Conservation (phyloP, 805 yeast species). For the Monosporozyma servazzii region DNA sequence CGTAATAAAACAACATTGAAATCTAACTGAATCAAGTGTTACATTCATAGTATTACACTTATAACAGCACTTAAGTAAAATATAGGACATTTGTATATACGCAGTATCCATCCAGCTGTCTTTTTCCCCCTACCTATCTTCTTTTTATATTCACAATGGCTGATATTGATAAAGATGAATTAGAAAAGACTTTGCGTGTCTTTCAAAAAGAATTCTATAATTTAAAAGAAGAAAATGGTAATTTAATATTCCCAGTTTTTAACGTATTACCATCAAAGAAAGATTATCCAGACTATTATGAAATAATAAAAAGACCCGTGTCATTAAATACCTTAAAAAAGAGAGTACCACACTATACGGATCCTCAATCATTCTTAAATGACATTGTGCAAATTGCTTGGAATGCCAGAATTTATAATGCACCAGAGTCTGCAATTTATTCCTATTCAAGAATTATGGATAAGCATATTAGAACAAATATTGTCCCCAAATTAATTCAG, state of each 20-base stretch:
- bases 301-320: constrained; percentile 65
- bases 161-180: constrained; percentile 1
- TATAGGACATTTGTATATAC: background rate
- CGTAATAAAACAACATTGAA: background rate
- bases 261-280: constrained; percentile 53
- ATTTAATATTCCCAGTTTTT: constrained; percentile 24
- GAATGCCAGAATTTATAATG: constrained; percentile 83
- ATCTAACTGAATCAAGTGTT: background rate
- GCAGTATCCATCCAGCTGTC: background rate
- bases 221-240: constrained; percentile 23
- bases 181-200: constrained; percentile 7
- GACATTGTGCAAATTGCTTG: constrained; percentile 80
- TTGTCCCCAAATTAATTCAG: constrained; percentile 29
- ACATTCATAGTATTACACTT: background rate
- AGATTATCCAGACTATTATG: constrained; percentile 68
- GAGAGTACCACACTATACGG: constrained; percentile 47
- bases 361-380: constrained; percentile 60
- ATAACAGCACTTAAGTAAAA: background rate
- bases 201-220: constrained; percentile 8
- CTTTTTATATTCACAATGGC: constrained; percentile 1
- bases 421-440: constrained; percentile 57
- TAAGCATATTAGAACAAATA: constrained; percentile 29
- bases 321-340: constrained; percentile 67
- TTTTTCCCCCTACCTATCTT: background rate
- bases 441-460: constrained; percentile 50